These are phyloP conservation scores for Wickerhamiella siamensis DNA, from an alignment of 805 yeast species.

Conservation along the genomic window DNA sequence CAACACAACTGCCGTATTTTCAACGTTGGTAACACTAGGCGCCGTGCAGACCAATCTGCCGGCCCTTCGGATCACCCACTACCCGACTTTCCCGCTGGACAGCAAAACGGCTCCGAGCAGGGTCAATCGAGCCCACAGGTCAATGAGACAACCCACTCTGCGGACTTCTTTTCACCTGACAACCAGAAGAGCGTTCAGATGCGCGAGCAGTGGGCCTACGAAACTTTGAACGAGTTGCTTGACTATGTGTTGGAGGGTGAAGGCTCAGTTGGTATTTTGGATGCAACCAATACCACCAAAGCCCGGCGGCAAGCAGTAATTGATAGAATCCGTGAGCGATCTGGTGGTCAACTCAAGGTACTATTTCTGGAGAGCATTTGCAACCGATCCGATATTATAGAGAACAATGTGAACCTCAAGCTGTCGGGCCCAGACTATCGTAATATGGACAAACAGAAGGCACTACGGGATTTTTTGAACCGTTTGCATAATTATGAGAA, in stretches of 20 bases:
- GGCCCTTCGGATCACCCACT: constrained; percentile 62
- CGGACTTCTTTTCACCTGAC: constrained; percentile 74
- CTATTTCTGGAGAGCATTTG: constrained; percentile 79
- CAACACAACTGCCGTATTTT: constrained; percentile 83
- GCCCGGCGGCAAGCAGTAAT: constrained; percentile 54
- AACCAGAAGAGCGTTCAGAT: constrained; percentile 48
- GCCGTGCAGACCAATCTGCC: constrained; percentile 45
- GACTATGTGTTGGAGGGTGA: constrained; percentile 67
- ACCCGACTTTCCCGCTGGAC: constrained; percentile 27
- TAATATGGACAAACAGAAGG: constrained; percentile 67
- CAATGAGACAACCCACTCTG: constrained; percentile 40
- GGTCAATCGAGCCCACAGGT: constrained; percentile 3
- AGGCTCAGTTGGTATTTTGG: constrained; percentile 88
- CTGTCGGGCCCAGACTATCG: constrained; percentile 86
- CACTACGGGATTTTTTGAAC: constrained; percentile 67
- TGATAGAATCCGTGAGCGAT: constrained; percentile 26
- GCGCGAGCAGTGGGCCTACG: constrained; percentile 93
- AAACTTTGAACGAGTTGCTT: constrained; percentile 69
- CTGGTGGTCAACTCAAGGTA: constrained; percentile 44
- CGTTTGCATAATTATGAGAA: constrained; percentile 70
- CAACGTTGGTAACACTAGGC: constrained; percentile 89
- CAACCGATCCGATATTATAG: constrained; percentile 62
- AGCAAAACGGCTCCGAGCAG: not conserved
- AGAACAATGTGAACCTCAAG: constrained; percentile 70
- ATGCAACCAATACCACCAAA: constrained; percentile 80